Conservation (phyloP, 73 alveolate genomes). For the Symbiodinium pilosum region DNA sequence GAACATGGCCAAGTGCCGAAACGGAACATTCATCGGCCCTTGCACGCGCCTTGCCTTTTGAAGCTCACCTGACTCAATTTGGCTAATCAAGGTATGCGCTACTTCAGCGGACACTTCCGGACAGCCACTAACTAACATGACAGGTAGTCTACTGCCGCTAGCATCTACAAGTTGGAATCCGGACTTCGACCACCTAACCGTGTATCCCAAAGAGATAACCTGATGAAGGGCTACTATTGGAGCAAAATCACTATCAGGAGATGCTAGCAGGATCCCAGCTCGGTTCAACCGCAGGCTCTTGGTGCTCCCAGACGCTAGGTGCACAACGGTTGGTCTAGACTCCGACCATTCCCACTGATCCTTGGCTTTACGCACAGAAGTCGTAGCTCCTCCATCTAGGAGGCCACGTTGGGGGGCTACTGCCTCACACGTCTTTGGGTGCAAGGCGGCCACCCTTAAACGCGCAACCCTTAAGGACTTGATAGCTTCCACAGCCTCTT, state of each 20-base stretch:
- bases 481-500: background rate
- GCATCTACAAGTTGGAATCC: background rate
- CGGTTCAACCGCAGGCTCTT: background rate
- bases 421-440: background rate
- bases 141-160: background rate
- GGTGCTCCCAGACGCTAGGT: background rate
- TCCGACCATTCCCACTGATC: background rate
- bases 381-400: background rate
- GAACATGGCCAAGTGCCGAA: too few species aligned
- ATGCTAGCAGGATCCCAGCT: background rate
- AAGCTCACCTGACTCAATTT: background rate
- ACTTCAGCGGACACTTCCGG: background rate
- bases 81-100: background rate
- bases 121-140: background rate
- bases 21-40: too few species aligned
- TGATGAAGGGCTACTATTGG: background rate
- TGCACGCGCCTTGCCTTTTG: background rate
- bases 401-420: background rate
- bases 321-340: background rate
- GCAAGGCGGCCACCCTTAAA: background rate
- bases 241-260: background rate
- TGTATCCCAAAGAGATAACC: background rate
- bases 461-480: background rate
- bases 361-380: background rate
- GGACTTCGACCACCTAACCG: background rate